These are phyloP conservation scores for Myriosclerotinia duriaeana DNA, from an alignment of 2,329 filamentous ascomycete species.

Conservation along the genomic window DNA sequence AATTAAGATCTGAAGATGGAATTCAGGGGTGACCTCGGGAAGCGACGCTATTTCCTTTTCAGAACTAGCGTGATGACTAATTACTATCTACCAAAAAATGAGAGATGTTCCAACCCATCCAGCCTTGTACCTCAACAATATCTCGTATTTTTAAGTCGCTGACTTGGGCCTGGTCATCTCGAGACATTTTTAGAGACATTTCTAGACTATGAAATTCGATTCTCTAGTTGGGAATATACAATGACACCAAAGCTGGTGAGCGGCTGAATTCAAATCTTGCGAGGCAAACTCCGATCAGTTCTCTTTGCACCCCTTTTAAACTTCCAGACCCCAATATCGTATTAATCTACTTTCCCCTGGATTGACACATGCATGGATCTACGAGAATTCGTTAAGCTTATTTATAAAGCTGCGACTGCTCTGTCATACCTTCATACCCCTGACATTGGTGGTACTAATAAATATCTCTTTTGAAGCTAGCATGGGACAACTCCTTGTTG, in stretches of 20 bases:
- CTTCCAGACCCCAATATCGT: background rate
- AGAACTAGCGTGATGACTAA: background rate
- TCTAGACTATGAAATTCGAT: background rate
- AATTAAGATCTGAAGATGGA: background rate
- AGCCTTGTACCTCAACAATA: background rate
- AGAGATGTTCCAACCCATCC: background rate
- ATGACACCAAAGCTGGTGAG: background rate
- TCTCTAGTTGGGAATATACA: background rate
- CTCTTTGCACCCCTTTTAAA: background rate
- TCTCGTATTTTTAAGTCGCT: background rate
- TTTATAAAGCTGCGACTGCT: background rate
- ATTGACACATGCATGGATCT: background rate
- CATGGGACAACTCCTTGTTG: background rate
- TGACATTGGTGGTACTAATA: background rate
- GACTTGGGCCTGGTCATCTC: background rate
- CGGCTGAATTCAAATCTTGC: background rate
- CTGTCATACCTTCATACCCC: background rate
- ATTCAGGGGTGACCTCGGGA: background rate
- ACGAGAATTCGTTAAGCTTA: background rate
- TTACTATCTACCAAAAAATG: background rate
- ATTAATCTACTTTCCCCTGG: background rate
- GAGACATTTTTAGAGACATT: background rate
- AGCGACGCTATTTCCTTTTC: background rate
- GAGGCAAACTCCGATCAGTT: background rate
- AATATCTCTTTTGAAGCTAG: background rate